Base-by-base conservation (phyloP, 805 yeast genomes). In the Teunomyces tritomae region DNA sequence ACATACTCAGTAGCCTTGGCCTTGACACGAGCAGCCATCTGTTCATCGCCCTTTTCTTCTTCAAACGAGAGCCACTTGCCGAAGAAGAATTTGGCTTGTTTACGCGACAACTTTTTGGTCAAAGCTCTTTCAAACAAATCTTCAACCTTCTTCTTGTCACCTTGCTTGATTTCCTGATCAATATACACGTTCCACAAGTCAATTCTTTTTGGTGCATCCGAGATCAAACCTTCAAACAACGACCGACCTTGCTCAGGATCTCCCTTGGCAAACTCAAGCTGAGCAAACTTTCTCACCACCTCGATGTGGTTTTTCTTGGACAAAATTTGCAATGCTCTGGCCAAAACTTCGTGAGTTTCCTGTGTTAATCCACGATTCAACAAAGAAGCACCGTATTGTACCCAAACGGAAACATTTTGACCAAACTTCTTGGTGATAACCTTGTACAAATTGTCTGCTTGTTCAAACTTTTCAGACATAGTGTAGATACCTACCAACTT, bases 131-230 rank as follows among this genome's bases (percentile, higher is more conserved):
- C 96, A 57, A 90, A 91, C 51, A 92, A 73, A 14, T 80, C 86
- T 61, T 85, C 92, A 32, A 83, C 86, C 65, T 82, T 84, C 55
- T 72, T 71, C 67, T 83, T 84, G 45, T 83, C 85, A 45, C 77
- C 80, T 27, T 68, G 62, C 68, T 89, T 90, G 59, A 89, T 84
- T 67, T 92, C 98, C 66, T 89, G 96, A 66, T 92, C 99, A 54
- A 92, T 79, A 68, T 90, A 92, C 35, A 92, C 96, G 61, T 87
- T 91, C 98, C 98, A 92, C 52, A 92, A 68, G 67, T 92, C 99
- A 52, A 89, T 80, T 70, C 96, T 82, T 76, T 89, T 89, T 46
- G 97, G 94, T 42, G 87, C 92, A 62, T 91, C 94, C 20, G 92
- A 80, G 46, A 92, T 67, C 54, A 92, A 78, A 49, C 97, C 98